A percentile compares a stretch with the other conserved stretches of the same genome.
Conservation (phyloP, 2,329 filamentous ascomycete species). For the Talaromyces sp. region DNA sequence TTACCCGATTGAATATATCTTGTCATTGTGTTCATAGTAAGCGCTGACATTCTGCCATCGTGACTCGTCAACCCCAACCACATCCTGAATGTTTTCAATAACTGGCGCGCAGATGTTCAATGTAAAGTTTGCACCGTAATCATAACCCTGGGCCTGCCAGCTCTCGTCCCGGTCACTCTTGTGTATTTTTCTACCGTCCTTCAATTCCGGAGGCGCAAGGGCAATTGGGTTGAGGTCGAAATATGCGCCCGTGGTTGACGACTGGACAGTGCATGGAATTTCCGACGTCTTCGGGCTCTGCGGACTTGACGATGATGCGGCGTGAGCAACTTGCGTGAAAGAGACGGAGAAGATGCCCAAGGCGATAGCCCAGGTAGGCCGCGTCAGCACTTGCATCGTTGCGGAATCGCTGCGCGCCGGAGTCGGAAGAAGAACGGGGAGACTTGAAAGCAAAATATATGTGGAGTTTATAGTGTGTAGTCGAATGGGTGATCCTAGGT, state of each 20-base stretch:
- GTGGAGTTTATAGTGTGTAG: neutral
- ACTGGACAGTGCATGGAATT: conserved; percentile 59
- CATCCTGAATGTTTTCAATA: conserved; percentile 42
- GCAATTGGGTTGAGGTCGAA: conserved; percentile 59
- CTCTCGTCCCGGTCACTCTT: conserved; percentile 38
- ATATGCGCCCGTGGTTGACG: conserved; percentile 56
- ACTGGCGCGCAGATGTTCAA: conserved; percentile 48
- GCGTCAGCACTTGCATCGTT: conserved; percentile 31
- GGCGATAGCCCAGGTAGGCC: conserved; percentile 20
- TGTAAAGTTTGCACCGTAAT: conserved; percentile 48
- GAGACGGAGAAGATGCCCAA: conserved; percentile 27
- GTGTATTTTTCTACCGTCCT: conserved; percentile 35
- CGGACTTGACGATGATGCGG: neutral
- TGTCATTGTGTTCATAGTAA: conserved; percentile 40
- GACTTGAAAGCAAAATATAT: neutral
- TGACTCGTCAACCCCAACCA: conserved; percentile 39
- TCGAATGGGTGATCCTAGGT: neutral
- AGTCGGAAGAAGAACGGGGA: neutral
- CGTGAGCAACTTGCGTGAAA: conserved; percentile 4
- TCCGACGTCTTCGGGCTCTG: conserved; percentile 26
- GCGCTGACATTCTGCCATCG: conserved; percentile 46
- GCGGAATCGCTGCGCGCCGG: neutral
- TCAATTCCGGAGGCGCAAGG: conserved; percentile 42
- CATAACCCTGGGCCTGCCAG: conserved; percentile 46
- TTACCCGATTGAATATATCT: conserved; percentile 45